A percentile compares a stretch with the other conserved stretches of the same genome.
Conservation (phyloP, 805 yeast genomes). For the Kregervanrija delftensis region DNA sequence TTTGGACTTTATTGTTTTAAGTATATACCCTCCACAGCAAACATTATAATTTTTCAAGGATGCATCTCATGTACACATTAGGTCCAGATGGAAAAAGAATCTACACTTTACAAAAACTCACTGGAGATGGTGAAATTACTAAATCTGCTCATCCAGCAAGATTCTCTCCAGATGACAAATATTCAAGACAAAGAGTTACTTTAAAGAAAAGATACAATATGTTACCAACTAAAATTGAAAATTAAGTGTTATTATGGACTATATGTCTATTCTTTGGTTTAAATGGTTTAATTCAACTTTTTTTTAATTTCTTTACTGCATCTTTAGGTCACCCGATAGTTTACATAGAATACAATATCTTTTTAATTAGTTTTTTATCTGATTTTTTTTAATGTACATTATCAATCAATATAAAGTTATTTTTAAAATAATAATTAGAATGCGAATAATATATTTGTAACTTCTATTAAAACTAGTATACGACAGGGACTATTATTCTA, state of each 20-base stretch:
- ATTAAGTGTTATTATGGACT: not conserved
- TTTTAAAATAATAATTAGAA: not conserved
- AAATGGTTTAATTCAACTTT: too few species aligned
- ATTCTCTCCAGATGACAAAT: conserved; percentile 98
- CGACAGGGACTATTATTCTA: too few species aligned
- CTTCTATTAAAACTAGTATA: too few species aligned
- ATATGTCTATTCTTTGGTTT: too few species aligned
- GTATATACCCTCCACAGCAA: not conserved
- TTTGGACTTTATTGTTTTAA: not conserved
- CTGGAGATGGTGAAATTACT: conserved; percentile 88
- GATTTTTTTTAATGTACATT: too few species aligned
- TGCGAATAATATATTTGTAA: not conserved
- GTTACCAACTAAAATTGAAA: conserved; percentile 47
- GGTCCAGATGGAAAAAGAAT: conserved; percentile 93
- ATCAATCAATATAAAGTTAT: not conserved
- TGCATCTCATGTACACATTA: conserved; percentile 99
- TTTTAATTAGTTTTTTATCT: too few species aligned
- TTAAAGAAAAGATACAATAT: conserved; percentile 89
- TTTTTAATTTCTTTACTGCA: too few species aligned
- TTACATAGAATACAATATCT: too few species aligned
- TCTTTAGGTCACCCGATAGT: too few species aligned
- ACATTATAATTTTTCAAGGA: conserved; percentile 22
- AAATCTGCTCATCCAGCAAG: conserved; percentile 99
- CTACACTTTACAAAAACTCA: conserved; percentile 81
- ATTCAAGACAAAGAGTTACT: conserved; percentile 97